Conservation (phyloP, 306 rosid genomes). For the Argentina anserina region DNA sequence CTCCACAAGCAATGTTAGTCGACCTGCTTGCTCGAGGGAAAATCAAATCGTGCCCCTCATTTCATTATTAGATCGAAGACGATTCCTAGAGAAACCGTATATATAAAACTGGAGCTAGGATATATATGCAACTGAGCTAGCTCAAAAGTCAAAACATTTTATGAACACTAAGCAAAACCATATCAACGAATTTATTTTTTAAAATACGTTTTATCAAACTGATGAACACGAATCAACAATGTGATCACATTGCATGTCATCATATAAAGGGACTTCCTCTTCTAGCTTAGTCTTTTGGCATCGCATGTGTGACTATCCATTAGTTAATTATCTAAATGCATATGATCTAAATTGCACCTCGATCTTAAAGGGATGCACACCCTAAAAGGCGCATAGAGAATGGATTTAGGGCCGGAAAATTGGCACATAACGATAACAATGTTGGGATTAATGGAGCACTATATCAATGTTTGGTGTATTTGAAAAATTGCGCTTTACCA, state of each 20-base stretch:
- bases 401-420: neutral
- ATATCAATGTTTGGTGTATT: neutral
- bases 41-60: too few species aligned
- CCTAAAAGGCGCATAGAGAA: neutral
- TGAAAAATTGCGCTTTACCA: neutral
- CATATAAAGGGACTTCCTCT: neutral
- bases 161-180: slow-evolving; percentile 5
- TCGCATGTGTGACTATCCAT: neutral
- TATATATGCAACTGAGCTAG: too few species aligned
- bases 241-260: neutral
- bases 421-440: neutral
- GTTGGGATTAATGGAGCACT: slow-evolving; percentile 11
- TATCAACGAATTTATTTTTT: too few species aligned
- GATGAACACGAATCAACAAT: neutral
- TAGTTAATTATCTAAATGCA: neutral
- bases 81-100: too few species aligned
- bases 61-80: too few species aligned
- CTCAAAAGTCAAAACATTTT: too few species aligned
- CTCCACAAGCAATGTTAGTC: too few species aligned
- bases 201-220: too few species aligned
- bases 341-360: neutral
- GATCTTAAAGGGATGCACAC: neutral
- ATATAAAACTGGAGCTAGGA: too few species aligned
- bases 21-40: too few species aligned
- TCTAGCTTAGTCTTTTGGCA: neutral